Conservation (phyloP, 1,284 basidiomycete genomes). For the Fomitiporia mediterranea region DNA sequence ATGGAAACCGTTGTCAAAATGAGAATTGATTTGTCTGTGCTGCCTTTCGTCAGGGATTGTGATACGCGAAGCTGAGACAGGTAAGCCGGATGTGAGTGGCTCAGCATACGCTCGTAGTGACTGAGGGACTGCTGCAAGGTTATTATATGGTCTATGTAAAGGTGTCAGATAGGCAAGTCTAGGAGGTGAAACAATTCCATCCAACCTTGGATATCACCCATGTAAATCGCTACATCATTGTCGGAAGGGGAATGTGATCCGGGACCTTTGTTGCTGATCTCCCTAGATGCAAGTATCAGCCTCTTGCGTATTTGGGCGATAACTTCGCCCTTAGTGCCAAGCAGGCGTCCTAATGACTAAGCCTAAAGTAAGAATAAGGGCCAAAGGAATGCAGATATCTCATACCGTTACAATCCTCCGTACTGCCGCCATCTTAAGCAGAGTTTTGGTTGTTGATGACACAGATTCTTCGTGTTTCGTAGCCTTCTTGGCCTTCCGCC, state of each 20-base stretch:
- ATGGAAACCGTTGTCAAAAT: conserved; percentile 65
- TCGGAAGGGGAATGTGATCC: not conserved
- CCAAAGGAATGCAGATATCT: not conserved
- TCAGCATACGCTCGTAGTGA: conserved; percentile 88
- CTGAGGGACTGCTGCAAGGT: conserved; percentile 80
- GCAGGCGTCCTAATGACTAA: conserved; percentile 63
- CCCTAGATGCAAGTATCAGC: conserved; percentile 34
- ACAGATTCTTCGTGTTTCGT: conserved; percentile 21
- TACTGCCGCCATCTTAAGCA: conserved; percentile 76
- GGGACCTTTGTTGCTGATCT: conserved; percentile 1
- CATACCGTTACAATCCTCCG: conserved; percentile 71
- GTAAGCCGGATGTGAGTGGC: conserved; percentile 85
- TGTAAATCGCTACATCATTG: conserved; percentile 78
- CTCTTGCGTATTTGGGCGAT: conserved; percentile 79
- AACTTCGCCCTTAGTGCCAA: conserved; percentile 82
- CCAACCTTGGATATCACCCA: conserved; percentile 88
- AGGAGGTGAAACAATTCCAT: not conserved
- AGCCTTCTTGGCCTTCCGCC: conserved; percentile 7
- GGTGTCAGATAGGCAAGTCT: conserved; percentile 2
- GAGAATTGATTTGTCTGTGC: conserved; percentile 64
- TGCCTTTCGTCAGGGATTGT: conserved; percentile 55
- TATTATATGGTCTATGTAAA: conserved; percentile 77
- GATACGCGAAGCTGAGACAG: conserved; percentile 70
- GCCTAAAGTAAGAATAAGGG: not conserved
- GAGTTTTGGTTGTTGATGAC: conserved; percentile 36